Conservation (phyloP, 805 yeast genomes). For the Wickerhamomyces xylosicus region DNA sequence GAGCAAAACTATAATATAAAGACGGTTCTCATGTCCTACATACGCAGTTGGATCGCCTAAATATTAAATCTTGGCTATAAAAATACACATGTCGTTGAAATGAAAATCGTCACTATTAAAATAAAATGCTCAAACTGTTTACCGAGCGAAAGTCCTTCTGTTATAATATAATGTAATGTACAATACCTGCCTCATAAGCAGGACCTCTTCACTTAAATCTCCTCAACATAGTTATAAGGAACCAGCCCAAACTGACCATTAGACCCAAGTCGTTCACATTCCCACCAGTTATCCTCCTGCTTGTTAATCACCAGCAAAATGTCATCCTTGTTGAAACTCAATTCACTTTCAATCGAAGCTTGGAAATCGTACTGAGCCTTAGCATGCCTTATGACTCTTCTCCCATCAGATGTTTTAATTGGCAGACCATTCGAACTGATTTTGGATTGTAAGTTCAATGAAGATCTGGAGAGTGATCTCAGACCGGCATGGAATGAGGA, state of each 20-base stretch:
- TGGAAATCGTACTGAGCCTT: slow-evolving; percentile 48
- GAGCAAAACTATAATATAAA: too few relatives aligned
- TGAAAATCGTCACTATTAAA: too few relatives aligned
- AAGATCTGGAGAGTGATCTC: slow-evolving; percentile 16
- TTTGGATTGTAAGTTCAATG: slow-evolving; percentile 16
- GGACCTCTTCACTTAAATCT: too few relatives aligned
- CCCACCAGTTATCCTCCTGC: slow-evolving; percentile 75
- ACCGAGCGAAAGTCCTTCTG: too few relatives aligned
- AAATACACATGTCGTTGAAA: too few relatives aligned
- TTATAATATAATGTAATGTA: too few relatives aligned
- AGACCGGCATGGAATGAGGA: slow-evolving; percentile 20
- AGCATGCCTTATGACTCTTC: slow-evolving; percentile 39
- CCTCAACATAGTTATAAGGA: slow-evolving; percentile 45
- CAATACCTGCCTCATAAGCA: too few relatives aligned
- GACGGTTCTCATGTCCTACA: too few relatives aligned
- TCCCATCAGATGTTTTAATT: slow-evolving; percentile 38
- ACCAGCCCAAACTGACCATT: slow-evolving; percentile 38
- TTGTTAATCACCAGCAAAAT: slow-evolving; percentile 38
- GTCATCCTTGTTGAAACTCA: slow-evolving; percentile 50
- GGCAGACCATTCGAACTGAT: slow-evolving; percentile 30
- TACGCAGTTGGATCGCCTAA: too few relatives aligned
- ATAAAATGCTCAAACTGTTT: too few relatives aligned
- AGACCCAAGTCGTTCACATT: slow-evolving; percentile 39
- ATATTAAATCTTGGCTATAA: too few relatives aligned
- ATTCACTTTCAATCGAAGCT: slow-evolving; percentile 52